A percentile compares a stretch with the other conserved stretches of the same genome.
Conservation (phyloP, 768 basidiomycete species). For the Leccinum rimulosum region DNA sequence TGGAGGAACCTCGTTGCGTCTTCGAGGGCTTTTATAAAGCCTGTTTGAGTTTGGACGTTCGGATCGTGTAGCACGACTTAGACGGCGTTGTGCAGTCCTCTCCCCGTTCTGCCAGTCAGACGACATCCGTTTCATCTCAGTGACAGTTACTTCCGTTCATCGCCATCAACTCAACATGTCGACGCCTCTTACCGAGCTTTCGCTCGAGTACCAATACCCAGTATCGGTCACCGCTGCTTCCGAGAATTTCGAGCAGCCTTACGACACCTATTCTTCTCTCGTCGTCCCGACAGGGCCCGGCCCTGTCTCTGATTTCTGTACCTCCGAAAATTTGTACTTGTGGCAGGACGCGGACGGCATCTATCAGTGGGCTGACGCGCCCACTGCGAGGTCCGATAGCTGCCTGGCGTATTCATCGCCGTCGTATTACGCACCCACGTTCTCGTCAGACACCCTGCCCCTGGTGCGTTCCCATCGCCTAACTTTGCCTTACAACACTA, state of each 20-base stretch:
- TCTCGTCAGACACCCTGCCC: slow-evolving; percentile 15
- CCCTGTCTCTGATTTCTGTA: slow-evolving; percentile 21
- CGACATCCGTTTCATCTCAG: slow-evolving; percentile 22
- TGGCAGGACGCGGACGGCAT: slow-evolving; percentile 27
- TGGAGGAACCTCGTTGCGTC: slow-evolving; percentile 23
- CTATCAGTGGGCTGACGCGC: slow-evolving; percentile 29
- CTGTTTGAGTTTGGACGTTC: slow-evolving; percentile 3
- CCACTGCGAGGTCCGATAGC: slow-evolving; percentile 24
- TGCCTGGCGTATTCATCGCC: slow-evolving; percentile 19
- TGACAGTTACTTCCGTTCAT: slow-evolving; percentile 18
- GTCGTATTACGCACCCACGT: slow-evolving; percentile 13
- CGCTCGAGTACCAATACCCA: slow-evolving; percentile 19
- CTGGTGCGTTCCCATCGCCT: slow-evolving; percentile 14
- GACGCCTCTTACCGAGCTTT: slow-evolving; percentile 20
- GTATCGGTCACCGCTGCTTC: neutral
- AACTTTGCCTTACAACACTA: slow-evolving; percentile 3
- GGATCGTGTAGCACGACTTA: slow-evolving; percentile 18
- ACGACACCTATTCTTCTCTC: slow-evolving; percentile 21
- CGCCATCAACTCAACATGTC: slow-evolving; percentile 21
- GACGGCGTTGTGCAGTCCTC: slow-evolving; percentile 13
- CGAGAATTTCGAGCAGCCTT: slow-evolving; percentile 23
- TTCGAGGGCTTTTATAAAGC: slow-evolving; percentile 22
- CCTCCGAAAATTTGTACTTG: slow-evolving; percentile 28
- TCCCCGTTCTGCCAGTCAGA: slow-evolving; percentile 2
- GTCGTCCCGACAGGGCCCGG: slow-evolving; percentile 10